These are phyloP conservation scores for Cylindrotheca closterium DNA, from an alignment of 108 stramenopile genomes.

Conservation along the genomic window DNA sequence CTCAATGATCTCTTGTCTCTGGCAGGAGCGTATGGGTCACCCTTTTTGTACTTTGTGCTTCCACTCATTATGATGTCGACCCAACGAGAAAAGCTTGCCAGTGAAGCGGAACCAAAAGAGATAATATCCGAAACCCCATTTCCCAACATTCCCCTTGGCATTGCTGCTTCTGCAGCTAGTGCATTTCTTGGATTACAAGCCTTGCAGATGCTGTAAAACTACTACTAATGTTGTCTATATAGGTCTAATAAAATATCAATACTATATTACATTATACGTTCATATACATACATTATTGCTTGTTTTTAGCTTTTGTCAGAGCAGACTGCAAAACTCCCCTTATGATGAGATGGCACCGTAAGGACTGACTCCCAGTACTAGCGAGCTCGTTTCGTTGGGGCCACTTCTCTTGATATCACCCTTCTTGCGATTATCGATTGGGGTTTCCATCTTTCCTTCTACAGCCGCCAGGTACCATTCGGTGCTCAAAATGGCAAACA, in stretches of 20 bases:
- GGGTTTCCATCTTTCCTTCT: slow-evolving; percentile 2
- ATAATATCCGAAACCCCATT: not conserved
- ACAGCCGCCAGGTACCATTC: slow-evolving; percentile 19
- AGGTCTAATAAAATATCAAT: too few species aligned
- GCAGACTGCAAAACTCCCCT: too few species aligned
- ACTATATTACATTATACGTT: too few species aligned
- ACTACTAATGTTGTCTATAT: too few species aligned
- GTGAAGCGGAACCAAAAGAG: not conserved
- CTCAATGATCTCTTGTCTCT: slow-evolving; percentile 25
- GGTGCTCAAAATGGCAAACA: slow-evolving; percentile 3
- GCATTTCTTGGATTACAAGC: slow-evolving; percentile 9
- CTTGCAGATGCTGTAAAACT: not conserved
- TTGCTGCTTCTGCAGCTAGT: not conserved
- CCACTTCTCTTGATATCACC: too few species aligned
- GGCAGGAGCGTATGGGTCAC: slow-evolving; percentile 54
- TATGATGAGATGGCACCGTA: too few species aligned
- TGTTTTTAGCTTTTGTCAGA: too few species aligned
- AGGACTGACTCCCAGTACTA: too few species aligned
- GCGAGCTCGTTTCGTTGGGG: too few species aligned
- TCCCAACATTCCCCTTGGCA: not conserved
- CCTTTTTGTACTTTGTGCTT: slow-evolving; percentile 46
- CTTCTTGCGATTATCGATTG: not conserved
- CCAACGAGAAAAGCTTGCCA: slow-evolving; percentile 6
- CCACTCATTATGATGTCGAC: slow-evolving; percentile 44
- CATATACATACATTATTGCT: too few species aligned